A percentile compares a stretch with the other conserved stretches of the same genome.
Evolutionary conservation across 768 basidiomycete genomes (phyloP).

Genomic region (Xanthoconium purpureum): DNA sequence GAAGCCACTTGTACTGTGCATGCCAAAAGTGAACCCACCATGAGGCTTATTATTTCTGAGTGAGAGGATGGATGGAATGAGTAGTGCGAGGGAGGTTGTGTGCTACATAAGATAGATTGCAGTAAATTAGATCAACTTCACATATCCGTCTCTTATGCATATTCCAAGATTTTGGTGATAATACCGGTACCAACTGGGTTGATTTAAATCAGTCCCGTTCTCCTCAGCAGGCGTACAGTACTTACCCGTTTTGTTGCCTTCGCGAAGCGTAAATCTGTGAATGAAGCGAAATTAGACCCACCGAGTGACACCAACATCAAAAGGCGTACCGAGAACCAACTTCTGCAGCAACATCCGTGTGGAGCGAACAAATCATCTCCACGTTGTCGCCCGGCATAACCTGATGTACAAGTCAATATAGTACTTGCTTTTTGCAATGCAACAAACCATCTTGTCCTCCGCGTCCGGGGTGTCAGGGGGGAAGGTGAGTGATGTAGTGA

Average conservation of each 20-base stretch:
- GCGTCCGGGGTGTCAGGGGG: slow-evolving; percentile 80
- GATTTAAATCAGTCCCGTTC: slow-evolving; percentile 11
- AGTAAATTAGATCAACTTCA: slow-evolving; percentile 16
- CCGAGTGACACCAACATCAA: not conserved
- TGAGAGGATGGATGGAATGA: too few species aligned
- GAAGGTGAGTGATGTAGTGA: slow-evolving; percentile 82
- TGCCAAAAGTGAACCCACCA: not conserved
- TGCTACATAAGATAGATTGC: slow-evolving; percentile 17
- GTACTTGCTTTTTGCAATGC: not conserved
- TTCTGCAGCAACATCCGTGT: slow-evolving; percentile 86
- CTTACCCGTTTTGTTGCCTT: slow-evolving; percentile 90
- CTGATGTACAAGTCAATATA: slow-evolving; percentile 33
- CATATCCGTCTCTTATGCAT: slow-evolving; percentile 22
- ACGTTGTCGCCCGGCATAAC: slow-evolving; percentile 99
- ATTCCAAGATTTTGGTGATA: slow-evolving; percentile 76
- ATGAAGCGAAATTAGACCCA: not conserved
- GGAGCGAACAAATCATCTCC: slow-evolving; percentile 82
- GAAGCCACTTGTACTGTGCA: not conserved
- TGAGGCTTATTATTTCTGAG: too few species aligned
- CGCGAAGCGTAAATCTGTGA: slow-evolving; percentile 79
- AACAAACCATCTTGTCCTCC: slow-evolving; percentile 78
- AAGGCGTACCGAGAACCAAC: slow-evolving; percentile 68
- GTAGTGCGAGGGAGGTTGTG: slow-evolving; percentile 14
- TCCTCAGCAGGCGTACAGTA: not conserved
- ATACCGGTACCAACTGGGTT: slow-evolving; percentile 86